A percentile compares a stretch with the other conserved stretches of the same genome.
Conservation (phyloP, 768 basidiomycete genomes). For the Rhizopogon roseolus region DNA sequence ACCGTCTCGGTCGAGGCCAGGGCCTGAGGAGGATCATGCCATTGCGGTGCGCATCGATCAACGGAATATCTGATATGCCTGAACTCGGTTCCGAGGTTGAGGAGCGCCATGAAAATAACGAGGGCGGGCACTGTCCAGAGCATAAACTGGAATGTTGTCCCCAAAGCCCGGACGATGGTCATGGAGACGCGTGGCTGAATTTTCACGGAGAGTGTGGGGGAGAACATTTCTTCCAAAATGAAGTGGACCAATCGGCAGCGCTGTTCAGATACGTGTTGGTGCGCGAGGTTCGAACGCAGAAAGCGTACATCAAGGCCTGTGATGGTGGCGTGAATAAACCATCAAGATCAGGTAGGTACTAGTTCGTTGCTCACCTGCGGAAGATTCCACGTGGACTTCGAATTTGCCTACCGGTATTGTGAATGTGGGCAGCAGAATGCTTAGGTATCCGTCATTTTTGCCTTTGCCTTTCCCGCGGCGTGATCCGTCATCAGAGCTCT, state of each 20-base stretch:
- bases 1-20: constrained; percentile 18
- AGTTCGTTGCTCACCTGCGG: constrained; percentile 38
- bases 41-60: constrained; percentile 13
- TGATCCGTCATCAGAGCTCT: constrained; percentile 14
- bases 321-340: constrained; percentile 5
- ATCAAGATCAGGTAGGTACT: neutral
- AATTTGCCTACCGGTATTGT: constrained; percentile 61
- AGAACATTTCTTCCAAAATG: constrained; percentile 52
- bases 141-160: constrained; percentile 9
- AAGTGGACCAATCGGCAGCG: constrained; percentile 51
- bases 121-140: constrained; percentile 14
- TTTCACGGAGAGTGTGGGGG: constrained; percentile 45
- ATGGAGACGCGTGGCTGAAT: constrained; percentile 5
- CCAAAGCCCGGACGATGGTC: constrained; percentile 4
- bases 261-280: constrained; percentile 37
- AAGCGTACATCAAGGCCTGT: constrained; percentile 39
- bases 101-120: constrained; percentile 14
- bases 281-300: constrained; percentile 51
- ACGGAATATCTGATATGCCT: constrained; percentile 19
- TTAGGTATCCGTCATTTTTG: constrained; percentile 26
- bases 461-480: constrained; percentile 33
- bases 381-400: constrained; percentile 53
- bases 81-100: constrained; percentile 23
- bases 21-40: constrained; percentile 1
- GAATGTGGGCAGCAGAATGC: constrained; percentile 68